These are phyloP conservation scores for Podila epigama DNA, from an alignment of 192 early-diverging fungal species.

Conservation along the genomic window DNA sequence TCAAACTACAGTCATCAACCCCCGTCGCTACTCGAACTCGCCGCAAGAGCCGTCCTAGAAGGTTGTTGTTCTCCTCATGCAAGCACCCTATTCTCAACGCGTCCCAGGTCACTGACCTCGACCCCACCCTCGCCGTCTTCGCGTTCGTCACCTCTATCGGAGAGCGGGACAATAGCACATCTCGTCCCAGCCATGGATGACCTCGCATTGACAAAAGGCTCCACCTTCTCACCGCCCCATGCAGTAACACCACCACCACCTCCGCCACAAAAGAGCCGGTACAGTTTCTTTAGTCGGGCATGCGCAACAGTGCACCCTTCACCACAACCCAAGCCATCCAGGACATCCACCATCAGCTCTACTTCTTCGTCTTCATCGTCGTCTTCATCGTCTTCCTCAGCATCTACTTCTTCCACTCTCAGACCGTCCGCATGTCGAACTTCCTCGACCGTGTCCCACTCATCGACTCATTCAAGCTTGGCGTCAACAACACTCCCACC, in stretches of 20 bases:
- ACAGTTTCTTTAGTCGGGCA: constrained; percentile 36
- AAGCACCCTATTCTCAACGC: background rate
- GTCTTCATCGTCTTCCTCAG: constrained; percentile 12
- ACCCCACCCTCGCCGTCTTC: background rate
- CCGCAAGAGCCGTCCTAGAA: constrained; percentile 31
- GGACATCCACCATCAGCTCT: constrained; percentile 8
- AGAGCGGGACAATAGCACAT: background rate
- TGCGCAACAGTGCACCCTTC: constrained; percentile 23
- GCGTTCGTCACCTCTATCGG: background rate
- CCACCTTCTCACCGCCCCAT: constrained; percentile 2
- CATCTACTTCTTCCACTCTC: constrained; percentile 3
- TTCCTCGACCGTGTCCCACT: too few relatives aligned
- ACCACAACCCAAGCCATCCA: constrained; percentile 12
- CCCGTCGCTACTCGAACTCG: constrained; percentile 22
- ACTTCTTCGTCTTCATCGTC: constrained; percentile 16
- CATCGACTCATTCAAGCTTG: background rate
- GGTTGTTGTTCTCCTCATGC: constrained; percentile 21
- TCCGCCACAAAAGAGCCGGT: constrained; percentile 19
- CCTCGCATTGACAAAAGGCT: constrained; percentile 13
- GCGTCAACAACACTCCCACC: background rate
- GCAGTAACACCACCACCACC: background rate
- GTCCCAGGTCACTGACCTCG: background rate
- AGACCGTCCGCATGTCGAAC: background rate
- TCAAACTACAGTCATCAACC: constrained; percentile 21
- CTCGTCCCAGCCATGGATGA: constrained; percentile 23